Base-by-base conservation (phyloP, 202 grass and related monocot species). In the Schoenoplectus triqueter region DNA sequence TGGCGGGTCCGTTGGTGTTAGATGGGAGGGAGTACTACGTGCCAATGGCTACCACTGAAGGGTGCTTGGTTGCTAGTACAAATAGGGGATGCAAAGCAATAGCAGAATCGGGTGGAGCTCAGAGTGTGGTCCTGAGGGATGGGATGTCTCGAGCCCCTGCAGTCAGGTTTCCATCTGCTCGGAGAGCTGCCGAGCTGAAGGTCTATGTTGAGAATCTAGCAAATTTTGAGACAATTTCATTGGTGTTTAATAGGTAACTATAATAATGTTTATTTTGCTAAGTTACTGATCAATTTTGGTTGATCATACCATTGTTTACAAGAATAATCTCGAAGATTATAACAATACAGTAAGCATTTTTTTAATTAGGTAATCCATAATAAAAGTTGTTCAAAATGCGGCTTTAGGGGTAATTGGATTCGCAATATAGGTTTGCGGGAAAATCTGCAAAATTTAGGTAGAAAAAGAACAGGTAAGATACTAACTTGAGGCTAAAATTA, bases 41-140 rank as follows among this genome's bases (percentile, higher is more conserved):
- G 11, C 94, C 94, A 17, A 97, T 97, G 94, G 94, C 94, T 20
- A 97, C 94, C 64, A 97, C 94, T 2, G 94, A 97, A 87, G 94
- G 94, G 5, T 97, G 91, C 83, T 83, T 97, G 48, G 85, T 97
- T 65, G 94, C 94, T 20, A 97, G 94, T 74, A 92, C 94, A 0
- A 97, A 97, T 81, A 68, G 94, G 19, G 94, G 94, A 4, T 94
- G 82, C 87, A 97, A 97, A 87, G 94, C 91, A 71, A 97, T 97
- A 67, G 91, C 87, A 8, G 91, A 85, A 63, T 97, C 94, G 10
- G 94, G 94, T 7, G 94, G 94, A 6, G 89, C 94, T 0, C 68
- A 52, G 15, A 90, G 88, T 82, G 88, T 94, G 68, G 89, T 97
- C 7, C 69, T 94, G 68, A 87, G 6, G 85, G 94, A 97, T 64